phyloP scores from a whole-genome alignment of 495 filamentous ascomycete genomes.

The Neurospora intermedia region DNA sequence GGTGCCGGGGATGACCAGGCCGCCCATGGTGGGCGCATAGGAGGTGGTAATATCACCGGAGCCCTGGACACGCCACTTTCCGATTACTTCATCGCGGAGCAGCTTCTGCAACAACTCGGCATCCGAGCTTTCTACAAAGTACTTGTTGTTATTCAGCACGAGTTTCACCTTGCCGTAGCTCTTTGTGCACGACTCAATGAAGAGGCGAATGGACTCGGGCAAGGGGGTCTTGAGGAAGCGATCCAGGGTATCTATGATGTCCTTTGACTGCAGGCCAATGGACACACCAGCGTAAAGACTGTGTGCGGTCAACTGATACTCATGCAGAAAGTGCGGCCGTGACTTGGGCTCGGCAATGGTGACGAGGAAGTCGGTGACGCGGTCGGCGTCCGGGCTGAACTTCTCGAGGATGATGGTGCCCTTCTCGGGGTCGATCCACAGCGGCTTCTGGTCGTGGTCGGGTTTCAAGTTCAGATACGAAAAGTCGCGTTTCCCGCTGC shows the following conservation, averaged over 20 bases:
- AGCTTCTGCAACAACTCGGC: slow-evolving; percentile 74
- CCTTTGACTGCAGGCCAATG: slow-evolving; percentile 72
- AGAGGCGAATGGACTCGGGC: slow-evolving; percentile 63
- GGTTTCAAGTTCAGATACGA: slow-evolving; percentile 70
- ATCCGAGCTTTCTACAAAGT: slow-evolving; percentile 87
- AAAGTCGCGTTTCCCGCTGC: slow-evolving; percentile 49
- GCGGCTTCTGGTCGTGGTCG: slow-evolving; percentile 76
- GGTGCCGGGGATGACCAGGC: slow-evolving; percentile 87
- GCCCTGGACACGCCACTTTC: slow-evolving; percentile 34
- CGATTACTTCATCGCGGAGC: slow-evolving; percentile 47
- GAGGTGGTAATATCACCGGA: slow-evolving; percentile 63
- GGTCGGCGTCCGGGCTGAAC: slow-evolving; percentile 72
- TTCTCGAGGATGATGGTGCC: slow-evolving; percentile 91
- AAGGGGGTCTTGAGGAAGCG: slow-evolving; percentile 78
- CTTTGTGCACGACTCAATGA: slow-evolving; percentile 73
- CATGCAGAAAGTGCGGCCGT: slow-evolving; percentile 77
- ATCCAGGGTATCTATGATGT: slow-evolving; percentile 84
- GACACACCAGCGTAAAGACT: slow-evolving; percentile 93
- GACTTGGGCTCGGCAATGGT: slow-evolving; percentile 91
- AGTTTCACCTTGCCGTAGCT: slow-evolving; percentile 94
- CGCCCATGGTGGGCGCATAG: slow-evolving; percentile 79
- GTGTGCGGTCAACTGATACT: slow-evolving; percentile 84
- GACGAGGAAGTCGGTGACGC: slow-evolving; percentile 89
- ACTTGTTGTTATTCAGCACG: slow-evolving; percentile 86
- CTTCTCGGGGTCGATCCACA: slow-evolving; percentile 82